Evolutionary conservation across 805 yeast species (phyloP).

Genomic region (Myxozyma kluyveri): DNA sequence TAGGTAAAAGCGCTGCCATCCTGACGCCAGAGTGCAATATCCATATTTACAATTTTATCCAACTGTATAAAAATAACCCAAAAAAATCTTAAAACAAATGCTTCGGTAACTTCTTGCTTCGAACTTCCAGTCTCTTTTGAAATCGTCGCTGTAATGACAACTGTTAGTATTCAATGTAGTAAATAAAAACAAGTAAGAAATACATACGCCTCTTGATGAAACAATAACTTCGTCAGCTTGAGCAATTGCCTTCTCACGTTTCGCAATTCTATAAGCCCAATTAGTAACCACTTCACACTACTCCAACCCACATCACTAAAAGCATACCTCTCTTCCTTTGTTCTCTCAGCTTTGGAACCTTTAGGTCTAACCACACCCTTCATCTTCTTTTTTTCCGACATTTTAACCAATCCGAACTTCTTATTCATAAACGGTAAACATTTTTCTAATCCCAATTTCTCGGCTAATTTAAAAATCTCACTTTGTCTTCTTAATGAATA

Average conservation of each 20-base stretch:
- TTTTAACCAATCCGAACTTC: constrained; percentile 24
- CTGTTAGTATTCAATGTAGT: not conserved
- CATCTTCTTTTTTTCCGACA: constrained; percentile 18
- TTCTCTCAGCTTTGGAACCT: constrained; percentile 15
- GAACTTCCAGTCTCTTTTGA: constrained; percentile 6
- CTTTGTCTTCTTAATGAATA: constrained; percentile 73
- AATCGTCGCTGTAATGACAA: constrained; percentile 11
- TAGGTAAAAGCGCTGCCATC: too few relatives aligned
- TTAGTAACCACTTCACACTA: not conserved
- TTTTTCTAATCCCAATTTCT: constrained; percentile 65
- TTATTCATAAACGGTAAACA: constrained; percentile 61
- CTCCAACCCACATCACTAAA: not conserved
- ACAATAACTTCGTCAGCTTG: constrained; percentile 19
- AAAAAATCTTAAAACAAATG: constrained; percentile 12
- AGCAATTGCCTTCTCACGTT: constrained; percentile 19
- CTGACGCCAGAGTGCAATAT: too few relatives aligned
- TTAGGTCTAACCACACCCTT: constrained; percentile 19
- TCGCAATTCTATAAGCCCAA: constrained; percentile 10
- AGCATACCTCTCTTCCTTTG: constrained; percentile 9
- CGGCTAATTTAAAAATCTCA: constrained; percentile 70
- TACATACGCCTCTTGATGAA: constrained; percentile 23
- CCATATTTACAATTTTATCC: not conserved
- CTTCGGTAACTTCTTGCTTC: constrained; percentile 16
- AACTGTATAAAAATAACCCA: not conserved
- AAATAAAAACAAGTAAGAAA: not conserved